Evolutionary conservation across 2,329 filamentous ascomycete species (phyloP), one percentile per base, ranked within the genome.

Genomic region (Onygenales sp.): DNA sequence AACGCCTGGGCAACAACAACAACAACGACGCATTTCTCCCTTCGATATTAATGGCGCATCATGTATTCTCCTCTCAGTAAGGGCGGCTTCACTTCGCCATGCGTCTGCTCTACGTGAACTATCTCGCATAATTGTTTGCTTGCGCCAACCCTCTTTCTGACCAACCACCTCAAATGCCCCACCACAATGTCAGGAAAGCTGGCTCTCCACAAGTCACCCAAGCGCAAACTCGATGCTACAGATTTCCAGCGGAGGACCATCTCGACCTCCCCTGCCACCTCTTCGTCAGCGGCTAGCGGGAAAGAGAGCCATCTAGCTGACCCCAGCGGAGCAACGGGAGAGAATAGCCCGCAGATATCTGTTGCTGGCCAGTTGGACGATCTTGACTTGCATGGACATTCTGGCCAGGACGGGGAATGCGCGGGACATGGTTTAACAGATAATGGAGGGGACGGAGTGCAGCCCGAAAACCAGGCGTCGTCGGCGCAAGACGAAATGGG

Each of bases 291-390:
- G 7, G 51, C 57, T 5, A 70, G 64, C 54, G 53, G 65, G 34
- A 63, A 63, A 54, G 68, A 70, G 49, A 52, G 56, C 44, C 62
- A 58, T 46, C 49, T 68, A 40, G 59, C 59, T 31, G 65, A 68
- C 53, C 62, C 64, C 45, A 49, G 57, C 14, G 63, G 47, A n/a
- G 46, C 64, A 66, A 49, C 55, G 60, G 42, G 67, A 63, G 42
- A 34, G n/a, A 50, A 52, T 37, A 58, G 72, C 55, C 71, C 71
- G 51, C 67, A 66, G 51, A 64, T 68, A 32, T 62, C 61, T 21
- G 70, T 74, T 42, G 68, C 68, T 51, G 66, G 70, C 52, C 65
- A 65, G 52, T 64, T 75, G 46, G 66, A 67, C 47, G 63, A 69
- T 50, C 61, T 74, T 52, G 69, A 70, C 45, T 65, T 74, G 52